Base-by-base conservation (phyloP, 495 filamentous ascomycete genomes). In the Tuber microsphaerosporum region DNA sequence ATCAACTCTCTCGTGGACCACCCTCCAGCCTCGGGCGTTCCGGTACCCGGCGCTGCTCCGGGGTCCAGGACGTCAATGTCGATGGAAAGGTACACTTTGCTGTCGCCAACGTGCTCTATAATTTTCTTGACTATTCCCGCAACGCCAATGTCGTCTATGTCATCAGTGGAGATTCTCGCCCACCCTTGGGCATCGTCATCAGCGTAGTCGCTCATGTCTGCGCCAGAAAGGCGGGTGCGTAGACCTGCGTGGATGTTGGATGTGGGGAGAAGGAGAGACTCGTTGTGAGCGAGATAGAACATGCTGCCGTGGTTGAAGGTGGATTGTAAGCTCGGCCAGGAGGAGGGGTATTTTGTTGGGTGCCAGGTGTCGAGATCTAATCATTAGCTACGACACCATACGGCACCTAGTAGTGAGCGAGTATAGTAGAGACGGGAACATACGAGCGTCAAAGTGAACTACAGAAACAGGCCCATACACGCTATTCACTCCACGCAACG, bases 241-340 rank as follows among this genome's bases (percentile, higher is more conserved):
- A 95, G 86, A 1, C 93, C 92, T 2, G 91, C 93, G 82, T 95
- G 93, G 26, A 93, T 91, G 37, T 74, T 76, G 70, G 56, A 73
- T 26, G 72, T 74, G 26, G 89, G 91, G 3, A 83, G 72, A 69
- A 94, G 89, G 39, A 94, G 83, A 0, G 91, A 91, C 83, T 94
- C 93, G 39, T 89, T 88, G 70, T 88, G 89, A 3, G 93, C 92
- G 71, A 93, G 87, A 89, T 91, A 92, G 86, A 96, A 95, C 89
- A 94, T 94, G 70, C 87, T 90, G 6, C 93, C 92, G 83, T 96
- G 93, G 81, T 90, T 94, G 85, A 94, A 96, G 75, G 89, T 86
- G 14, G 88, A 86, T 81, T 92, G 91, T 81, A 89, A 87, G 19
- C 86, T 88, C 12, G 86, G 83, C 92, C 93, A 96, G 72, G 89